Evolutionary conservation across 108 stramenopile species (phyloP).

Genomic region (Skeletonema grethae): DNA sequence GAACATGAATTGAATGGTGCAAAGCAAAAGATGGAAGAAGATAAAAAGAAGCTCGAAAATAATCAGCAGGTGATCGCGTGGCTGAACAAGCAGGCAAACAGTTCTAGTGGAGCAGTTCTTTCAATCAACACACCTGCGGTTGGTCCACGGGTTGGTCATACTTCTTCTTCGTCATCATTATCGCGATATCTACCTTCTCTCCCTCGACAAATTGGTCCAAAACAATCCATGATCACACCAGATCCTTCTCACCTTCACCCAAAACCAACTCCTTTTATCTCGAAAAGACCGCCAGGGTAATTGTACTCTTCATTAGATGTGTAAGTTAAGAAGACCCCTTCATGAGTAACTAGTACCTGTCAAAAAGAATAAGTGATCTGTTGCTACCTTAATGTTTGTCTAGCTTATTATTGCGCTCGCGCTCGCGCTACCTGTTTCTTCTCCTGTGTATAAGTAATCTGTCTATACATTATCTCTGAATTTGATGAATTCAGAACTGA

Average conservation of each 20-base stretch:
- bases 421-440: neutral
- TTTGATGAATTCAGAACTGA: conserved; percentile 78
- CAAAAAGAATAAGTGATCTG: no score
- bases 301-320: no score
- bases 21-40: conserved; percentile 27
- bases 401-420: neutral
- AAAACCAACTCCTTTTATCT: neutral
- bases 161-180: conserved; percentile 4
- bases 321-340: neutral
- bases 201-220: neutral
- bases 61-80: conserved; percentile 59
- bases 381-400: neutral
- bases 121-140: neutral
- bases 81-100: conserved; percentile 36
- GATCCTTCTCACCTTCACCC: neutral
- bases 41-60: conserved; percentile 38
- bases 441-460: neutral
- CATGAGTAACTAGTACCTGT: neutral
- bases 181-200: conserved; percentile 3
- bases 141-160: neutral
- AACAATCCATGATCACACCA: neutral
- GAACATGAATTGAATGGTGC: conserved; percentile 24
- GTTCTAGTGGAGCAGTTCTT: neutral
- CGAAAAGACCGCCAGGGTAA: neutral
- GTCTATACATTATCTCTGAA: conserved; percentile 78